phyloP scores from a whole-genome alignment of 768 basidiomycete genomes.

The Leccinellum luteum region DNA sequence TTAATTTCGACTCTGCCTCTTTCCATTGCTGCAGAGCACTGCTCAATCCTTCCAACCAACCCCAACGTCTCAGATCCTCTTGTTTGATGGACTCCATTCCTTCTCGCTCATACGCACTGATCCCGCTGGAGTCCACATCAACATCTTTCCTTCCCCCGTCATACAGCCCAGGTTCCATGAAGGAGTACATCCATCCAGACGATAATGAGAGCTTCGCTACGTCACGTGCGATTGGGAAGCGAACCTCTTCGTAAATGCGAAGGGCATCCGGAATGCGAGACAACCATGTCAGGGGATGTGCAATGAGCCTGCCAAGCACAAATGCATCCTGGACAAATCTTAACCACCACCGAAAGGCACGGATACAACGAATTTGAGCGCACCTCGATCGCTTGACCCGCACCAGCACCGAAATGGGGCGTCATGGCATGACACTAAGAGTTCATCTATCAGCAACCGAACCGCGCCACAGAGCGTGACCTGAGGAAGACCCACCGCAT shows the following conservation, averaged over 20 bases:
- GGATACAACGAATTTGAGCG: not conserved
- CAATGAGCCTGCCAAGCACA: slow-evolving; percentile 22
- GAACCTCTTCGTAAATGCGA: slow-evolving; percentile 9
- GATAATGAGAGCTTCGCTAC: slow-evolving; percentile 16
- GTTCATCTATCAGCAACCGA: not conserved
- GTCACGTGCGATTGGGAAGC: slow-evolving; percentile 11
- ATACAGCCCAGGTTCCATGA: slow-evolving; percentile 19
- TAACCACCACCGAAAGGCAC: not conserved
- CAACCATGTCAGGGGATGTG: slow-evolving; percentile 17
- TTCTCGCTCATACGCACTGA: slow-evolving; percentile 14
- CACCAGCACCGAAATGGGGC: slow-evolving; percentile 25
- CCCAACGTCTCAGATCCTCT: slow-evolving; percentile 14
- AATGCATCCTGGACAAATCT: slow-evolving; percentile 14
- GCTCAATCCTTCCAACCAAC: slow-evolving; percentile 8
- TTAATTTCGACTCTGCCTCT: slow-evolving; percentile 14
- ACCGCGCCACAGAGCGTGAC: too few species aligned
- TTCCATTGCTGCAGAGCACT: slow-evolving; percentile 15
- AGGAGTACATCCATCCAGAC: not conserved
- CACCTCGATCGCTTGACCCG: slow-evolving; percentile 27
- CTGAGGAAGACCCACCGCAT: slow-evolving; percentile 37
- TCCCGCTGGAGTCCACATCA: slow-evolving; percentile 5
- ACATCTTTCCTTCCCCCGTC: slow-evolving; percentile 17
- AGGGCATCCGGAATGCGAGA: slow-evolving; percentile 2
- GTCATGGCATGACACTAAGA: slow-evolving; percentile 23
- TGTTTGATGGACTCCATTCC: slow-evolving; percentile 18